phyloP scores from a whole-genome alignment of 2,329 filamentous ascomycete species.

The Phyllosticta citrichinensis region DNA sequence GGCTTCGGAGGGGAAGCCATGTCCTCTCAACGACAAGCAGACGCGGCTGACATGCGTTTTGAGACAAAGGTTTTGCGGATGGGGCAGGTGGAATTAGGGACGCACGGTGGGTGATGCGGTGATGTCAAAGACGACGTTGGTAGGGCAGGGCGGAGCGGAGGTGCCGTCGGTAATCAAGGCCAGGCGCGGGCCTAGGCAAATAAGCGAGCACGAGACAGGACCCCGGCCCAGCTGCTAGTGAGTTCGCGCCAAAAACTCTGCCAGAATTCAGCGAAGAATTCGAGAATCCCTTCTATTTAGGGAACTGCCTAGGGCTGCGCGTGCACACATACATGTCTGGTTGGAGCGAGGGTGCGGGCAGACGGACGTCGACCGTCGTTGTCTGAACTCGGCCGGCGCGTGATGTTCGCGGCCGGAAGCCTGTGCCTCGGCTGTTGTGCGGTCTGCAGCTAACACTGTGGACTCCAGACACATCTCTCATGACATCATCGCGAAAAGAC shows the following conservation, averaged over 20 bases:
- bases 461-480: neutral
- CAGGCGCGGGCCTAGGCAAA: neutral
- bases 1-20: conserved; percentile 88
- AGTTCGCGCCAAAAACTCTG: neutral
- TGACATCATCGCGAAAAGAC: neutral
- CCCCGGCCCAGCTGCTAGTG: neutral
- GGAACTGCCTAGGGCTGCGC: neutral
- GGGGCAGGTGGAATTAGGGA: neutral
- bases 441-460: neutral
- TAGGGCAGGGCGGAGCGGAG: neutral
- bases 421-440: conserved; percentile 5
- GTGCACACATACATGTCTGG: neutral
- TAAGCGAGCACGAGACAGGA: neutral
- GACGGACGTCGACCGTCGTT: neutral
- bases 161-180: neutral
- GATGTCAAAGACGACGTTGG: conserved; percentile 9
- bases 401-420: neutral
- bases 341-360: neutral
- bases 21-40: conserved; percentile 16
- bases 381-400: neutral
- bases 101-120: conserved; percentile 4
- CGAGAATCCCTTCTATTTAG: neutral
- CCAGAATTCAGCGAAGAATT: neutral
- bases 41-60: conserved; percentile 15
- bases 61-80: neutral